Base-by-base conservation (phyloP, 345 rosid species). In the Noccaea caerulescens region DNA sequence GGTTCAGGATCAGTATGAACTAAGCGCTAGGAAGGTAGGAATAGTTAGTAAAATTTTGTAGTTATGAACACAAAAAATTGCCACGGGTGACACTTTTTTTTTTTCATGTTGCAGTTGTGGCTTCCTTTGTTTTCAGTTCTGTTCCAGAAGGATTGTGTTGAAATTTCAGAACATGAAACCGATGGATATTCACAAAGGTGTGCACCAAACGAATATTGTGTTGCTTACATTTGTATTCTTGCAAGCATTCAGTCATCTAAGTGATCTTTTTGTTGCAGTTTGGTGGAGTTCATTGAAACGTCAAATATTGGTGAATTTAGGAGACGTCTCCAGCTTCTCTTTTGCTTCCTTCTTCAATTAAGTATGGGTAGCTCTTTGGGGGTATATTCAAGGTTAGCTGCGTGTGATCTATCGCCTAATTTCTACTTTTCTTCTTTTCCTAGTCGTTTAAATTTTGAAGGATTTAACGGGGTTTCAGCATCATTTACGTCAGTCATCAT, bases 291-390 rank as follows among this genome's bases (percentile, higher is more conserved):
- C 71, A 77, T 94, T 58, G 88, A 80, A 80, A 88, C 90, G 58
- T 89, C 97, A 39, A 94, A 87, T 72, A 43, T 89, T 66, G 97
- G 97, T 62, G 99, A 94, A 84, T 91, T 89, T 74, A 81, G 81
- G 82, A 84, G 76, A 66, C 95, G 99, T 20, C 92, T 94, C 63
- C 90, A 88, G 72, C 96, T 94, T 73, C 83, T 94, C 70, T 82
- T 82, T 80, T 85, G 91, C 60, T 89, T 94, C 80, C 83, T 86
- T 74, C 87, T 88, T 77, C 97, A 94, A 72, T 79, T 94, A 67
- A 78, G 58, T 68, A 50, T 73, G 59, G 93, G 91, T 71, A 66
- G 77, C 74, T 81, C 75, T 41, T 80, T 94, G 78, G 80, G 78
- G 59, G 60, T 57, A 59, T 87, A 84, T 83, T 72, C 83, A 79